phyloP scores from a whole-genome alignment of 306 rosid species.

The Quercus suber region DNA sequence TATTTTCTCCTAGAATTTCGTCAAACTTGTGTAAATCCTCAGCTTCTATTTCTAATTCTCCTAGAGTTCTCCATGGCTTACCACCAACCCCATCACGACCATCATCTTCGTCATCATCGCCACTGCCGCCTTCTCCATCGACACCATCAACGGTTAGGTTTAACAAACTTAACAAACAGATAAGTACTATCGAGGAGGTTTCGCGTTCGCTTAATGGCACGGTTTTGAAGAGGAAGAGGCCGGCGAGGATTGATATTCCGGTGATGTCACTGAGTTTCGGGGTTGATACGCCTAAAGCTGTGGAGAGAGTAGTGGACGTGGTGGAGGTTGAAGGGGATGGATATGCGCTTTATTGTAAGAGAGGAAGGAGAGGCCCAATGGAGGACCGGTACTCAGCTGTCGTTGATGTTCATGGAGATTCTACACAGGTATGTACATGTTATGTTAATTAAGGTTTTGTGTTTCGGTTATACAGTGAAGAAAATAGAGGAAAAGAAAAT shows the following conservation, averaged over 20 bases:
- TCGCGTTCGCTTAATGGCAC: conserved; percentile 1
- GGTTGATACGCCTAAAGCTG: conserved; percentile 13
- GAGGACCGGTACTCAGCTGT: conserved; percentile 54
- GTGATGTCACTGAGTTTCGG: conserved; percentile 13
- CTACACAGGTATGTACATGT: conserved; percentile 31
- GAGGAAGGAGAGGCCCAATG: conserved; percentile 41
- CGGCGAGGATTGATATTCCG: conserved; percentile 38
- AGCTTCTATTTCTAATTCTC: conserved; percentile 25
- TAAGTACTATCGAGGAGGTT: not conserved
- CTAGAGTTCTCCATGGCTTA: conserved; percentile 27
- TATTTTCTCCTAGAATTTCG: conserved; percentile 37
- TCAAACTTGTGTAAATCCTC: conserved; percentile 30
- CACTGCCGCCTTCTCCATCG: not conserved
- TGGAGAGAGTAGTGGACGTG: conserved; percentile 24
- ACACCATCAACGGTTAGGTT: conserved; percentile 18
- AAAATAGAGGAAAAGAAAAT: not conserved
- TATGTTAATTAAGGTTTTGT: no score
- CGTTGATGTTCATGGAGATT: conserved; percentile 32
- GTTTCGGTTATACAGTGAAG: not conserved
- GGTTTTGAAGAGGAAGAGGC: conserved; percentile 47
- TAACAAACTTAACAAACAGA: conserved; percentile 13
- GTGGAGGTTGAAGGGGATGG: conserved; percentile 49
- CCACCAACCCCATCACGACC: conserved; percentile 11
- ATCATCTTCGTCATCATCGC: not conserved
- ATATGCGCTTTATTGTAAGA: conserved; percentile 48